Evolutionary conservation across 2,329 filamentous ascomycete species (phyloP).

Genomic region (Aurifilum marmelostoma): DNA sequence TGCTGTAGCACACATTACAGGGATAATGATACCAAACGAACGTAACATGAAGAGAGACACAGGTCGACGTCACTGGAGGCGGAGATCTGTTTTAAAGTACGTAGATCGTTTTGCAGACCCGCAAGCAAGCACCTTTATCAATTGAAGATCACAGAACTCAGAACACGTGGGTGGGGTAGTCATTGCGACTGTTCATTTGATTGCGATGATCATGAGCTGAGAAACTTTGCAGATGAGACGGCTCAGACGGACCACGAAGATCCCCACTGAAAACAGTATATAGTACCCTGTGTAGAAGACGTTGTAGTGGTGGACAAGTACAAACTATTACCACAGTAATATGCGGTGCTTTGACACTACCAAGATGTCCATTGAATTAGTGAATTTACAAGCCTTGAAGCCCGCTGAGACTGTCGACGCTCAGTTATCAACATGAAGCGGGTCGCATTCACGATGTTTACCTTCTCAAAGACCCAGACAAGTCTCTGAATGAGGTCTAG

Average conservation of each 20-base stretch:
- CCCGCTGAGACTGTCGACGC: neutral
- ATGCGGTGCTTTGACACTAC: neutral
- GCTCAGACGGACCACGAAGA: neutral
- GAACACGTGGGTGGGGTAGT: neutral
- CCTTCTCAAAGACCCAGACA: too few species aligned
- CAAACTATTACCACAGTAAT: neutral
- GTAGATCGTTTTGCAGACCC: neutral
- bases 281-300: too few species aligned
- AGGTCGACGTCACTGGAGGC: neutral
- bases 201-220: slow-evolving; percentile 5
- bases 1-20: neutral
- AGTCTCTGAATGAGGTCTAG: neutral
- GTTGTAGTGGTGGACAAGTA: neutral
- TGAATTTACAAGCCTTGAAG: neutral
- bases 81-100: neutral
- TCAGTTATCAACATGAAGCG: neutral
- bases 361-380: neutral
- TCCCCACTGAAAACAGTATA: neutral
- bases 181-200: neutral
- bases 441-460: neutral
- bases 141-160: neutral
- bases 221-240: neutral
- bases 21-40: neutral
- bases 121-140: neutral
- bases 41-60: neutral